Percentiles rank a stretch among this genome's conserved stretches.
phyloP scores from a whole-genome alignment of 345 rosid species.

The Dipteronia sinensis region DNA sequence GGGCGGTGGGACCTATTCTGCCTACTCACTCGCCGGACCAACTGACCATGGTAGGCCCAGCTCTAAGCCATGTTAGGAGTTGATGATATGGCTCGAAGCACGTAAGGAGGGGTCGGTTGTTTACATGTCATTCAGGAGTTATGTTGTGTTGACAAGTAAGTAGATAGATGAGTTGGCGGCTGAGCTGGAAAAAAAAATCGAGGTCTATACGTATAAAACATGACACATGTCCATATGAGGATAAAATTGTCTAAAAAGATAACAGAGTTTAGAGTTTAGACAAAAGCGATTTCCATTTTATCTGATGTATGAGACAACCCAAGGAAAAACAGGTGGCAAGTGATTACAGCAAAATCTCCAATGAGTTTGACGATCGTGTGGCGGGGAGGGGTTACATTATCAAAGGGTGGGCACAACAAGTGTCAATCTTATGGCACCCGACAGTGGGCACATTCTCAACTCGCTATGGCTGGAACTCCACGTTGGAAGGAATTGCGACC shows the following conservation, averaged over 20 bases:
- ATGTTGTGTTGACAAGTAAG: neutral
- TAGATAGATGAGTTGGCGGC: constrained; percentile 17
- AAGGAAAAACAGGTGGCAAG: neutral
- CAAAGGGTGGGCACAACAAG: constrained; percentile 28
- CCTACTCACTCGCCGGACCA: neutral
- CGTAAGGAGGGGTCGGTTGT: constrained; percentile 11
- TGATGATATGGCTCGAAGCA: constrained; percentile 27
- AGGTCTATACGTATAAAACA: no score
- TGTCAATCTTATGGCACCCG: constrained; percentile 17
- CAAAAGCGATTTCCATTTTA: constrained; percentile 15
- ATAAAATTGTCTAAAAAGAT: no score
- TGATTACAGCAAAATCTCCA: neutral
- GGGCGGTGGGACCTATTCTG: constrained; percentile 47
- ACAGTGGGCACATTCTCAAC: constrained; percentile 22
- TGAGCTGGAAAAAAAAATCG: constrained; percentile 24
- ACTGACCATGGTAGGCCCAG: constrained; percentile 32
- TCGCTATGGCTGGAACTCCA: constrained; percentile 27
- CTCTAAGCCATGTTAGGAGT: neutral
- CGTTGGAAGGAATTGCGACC: constrained; percentile 34
- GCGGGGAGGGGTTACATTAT: constrained; percentile 13
- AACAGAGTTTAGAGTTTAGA: no score
- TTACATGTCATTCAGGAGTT: constrained; percentile 27
- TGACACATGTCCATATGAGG: no score
- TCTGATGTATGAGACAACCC: neutral
- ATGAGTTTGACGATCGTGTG: constrained; percentile 23